phyloP scores from a whole-genome alignment of 2,329 filamentous ascomycete genomes.

The Botrytis aclada region DNA sequence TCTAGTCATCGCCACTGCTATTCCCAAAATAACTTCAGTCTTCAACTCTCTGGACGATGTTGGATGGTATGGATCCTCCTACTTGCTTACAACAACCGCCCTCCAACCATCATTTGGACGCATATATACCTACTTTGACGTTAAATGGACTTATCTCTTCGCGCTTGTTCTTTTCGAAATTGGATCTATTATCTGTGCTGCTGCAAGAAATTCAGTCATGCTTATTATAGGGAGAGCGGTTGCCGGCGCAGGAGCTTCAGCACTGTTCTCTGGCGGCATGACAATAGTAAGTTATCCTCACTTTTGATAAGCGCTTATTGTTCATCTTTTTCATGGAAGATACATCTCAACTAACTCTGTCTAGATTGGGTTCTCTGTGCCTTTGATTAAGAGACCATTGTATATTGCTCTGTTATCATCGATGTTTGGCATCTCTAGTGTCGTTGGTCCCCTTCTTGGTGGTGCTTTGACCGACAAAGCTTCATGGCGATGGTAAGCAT shows the following conservation, averaged over 20 bases:
- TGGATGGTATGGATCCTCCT: constrained; percentile 41
- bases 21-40: constrained; percentile 43
- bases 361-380: constrained; percentile 41
- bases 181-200: constrained; percentile 39
- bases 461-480: constrained; percentile 42
- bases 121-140: constrained; percentile 39
- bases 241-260: constrained; percentile 37
- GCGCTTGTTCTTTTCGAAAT: constrained; percentile 39
- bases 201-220: constrained; percentile 38
- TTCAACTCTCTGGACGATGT: constrained; percentile 42
- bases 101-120: constrained; percentile 37
- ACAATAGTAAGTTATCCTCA: constrained; percentile 14
- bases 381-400: constrained; percentile 33
- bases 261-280: constrained; percentile 38
- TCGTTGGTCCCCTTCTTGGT: constrained; percentile 40
- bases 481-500: constrained; percentile 39
- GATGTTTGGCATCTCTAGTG: constrained; percentile 38
- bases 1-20: constrained; percentile 38
- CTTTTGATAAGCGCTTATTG: background rate
- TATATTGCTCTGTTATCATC: constrained; percentile 37
- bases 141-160: constrained; percentile 37
- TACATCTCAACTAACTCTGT: constrained; percentile 30
- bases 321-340: background rate
- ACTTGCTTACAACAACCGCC: constrained; percentile 41
- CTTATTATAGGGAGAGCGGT: constrained; percentile 40